Conservation (phyloP, 73 alveolate species). For the Uronychia binucleata region DNA sequence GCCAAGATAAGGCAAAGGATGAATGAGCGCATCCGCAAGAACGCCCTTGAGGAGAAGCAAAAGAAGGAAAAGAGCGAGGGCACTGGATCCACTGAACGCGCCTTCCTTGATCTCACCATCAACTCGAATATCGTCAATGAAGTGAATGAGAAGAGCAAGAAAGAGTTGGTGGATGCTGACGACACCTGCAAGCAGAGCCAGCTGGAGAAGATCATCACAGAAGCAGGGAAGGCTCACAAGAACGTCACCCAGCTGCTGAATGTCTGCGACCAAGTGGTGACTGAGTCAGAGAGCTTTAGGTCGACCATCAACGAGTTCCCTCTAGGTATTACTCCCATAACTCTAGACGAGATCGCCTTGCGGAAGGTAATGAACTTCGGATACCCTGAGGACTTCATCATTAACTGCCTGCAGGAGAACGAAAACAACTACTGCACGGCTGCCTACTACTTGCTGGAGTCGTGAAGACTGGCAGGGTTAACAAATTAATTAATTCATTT, state of each 20-base stretch:
- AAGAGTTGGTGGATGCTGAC: neutral
- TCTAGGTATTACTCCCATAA: neutral
- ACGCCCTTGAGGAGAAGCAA: neutral
- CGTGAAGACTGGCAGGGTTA: neutral
- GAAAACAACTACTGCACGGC: slow-evolving; percentile 61
- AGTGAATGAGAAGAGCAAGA: neutral
- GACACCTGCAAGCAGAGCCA: neutral
- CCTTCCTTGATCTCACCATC: neutral
- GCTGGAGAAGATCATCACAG: neutral
- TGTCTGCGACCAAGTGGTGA: neutral
- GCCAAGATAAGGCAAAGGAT: neutral
- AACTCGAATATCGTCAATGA: neutral
- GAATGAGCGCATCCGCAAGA: neutral
- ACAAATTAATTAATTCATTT: too few species aligned
- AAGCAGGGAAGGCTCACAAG: neutral
- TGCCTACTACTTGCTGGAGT: slow-evolving; percentile 45
- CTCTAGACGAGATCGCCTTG: slow-evolving; percentile 28
- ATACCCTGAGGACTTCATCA: slow-evolving; percentile 41
- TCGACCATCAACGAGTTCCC: neutral
- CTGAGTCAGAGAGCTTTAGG: neutral
- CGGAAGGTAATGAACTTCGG: slow-evolving; percentile 58
- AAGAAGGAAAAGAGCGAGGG: neutral
- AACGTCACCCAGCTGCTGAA: neutral
- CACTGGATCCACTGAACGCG: neutral
- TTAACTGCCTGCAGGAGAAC: slow-evolving; percentile 33